Evolutionary conservation across 129 eudicot genomes (phyloP), one percentile per base, ranked within the genome.

Genomic region (Flaveria brownii): DNA sequence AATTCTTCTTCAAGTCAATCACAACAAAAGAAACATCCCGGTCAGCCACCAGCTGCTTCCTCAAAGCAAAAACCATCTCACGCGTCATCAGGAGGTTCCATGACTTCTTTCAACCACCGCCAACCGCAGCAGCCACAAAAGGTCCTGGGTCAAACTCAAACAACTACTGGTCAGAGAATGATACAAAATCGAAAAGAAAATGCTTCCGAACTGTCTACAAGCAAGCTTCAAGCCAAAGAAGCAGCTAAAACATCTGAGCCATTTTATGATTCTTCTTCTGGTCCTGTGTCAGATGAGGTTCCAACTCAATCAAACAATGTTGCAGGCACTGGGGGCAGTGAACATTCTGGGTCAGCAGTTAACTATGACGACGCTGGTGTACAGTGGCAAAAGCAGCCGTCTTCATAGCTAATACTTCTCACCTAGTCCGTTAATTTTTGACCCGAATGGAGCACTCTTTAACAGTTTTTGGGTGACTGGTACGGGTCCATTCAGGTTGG

Each of bases 371-470:
- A 82, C 26, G 57, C 65, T 75, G 82, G 78, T 73, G 68, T 73
- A 81, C 87, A 91, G 75, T 78, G 81, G 81, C 82, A 75, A 71
- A 85, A 78, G 73, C 90, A 85, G 74, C 77, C 71, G 59, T 69
- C 85, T 56, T 78, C 85, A 5, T 68, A 71, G 81, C 76, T 65
- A 39, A 78, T 78, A 42, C 43, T 43, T 42, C 78, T 68, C 51
- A 57, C 70, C 75, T 67, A 79, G 71, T 77, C 85, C 59, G 42
- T 83, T 76, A 79, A 73, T 54, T 78, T 77, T 74, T 70, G 73
- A 75, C 63, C 64, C 78, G 78, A 86, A 76, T 84, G 87, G 83
- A 52, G 73, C 64, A 42, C 61, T 52, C 52, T 68, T 68, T 41
- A 36, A 74, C 59, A 39, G 74, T 51, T 67, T 77, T 36, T 55